Percentiles rank a stretch among this genome's conserved stretches.
phyloP scores from a whole-genome alignment of 805 yeast genomes.

The Kuraishia borneana region DNA sequence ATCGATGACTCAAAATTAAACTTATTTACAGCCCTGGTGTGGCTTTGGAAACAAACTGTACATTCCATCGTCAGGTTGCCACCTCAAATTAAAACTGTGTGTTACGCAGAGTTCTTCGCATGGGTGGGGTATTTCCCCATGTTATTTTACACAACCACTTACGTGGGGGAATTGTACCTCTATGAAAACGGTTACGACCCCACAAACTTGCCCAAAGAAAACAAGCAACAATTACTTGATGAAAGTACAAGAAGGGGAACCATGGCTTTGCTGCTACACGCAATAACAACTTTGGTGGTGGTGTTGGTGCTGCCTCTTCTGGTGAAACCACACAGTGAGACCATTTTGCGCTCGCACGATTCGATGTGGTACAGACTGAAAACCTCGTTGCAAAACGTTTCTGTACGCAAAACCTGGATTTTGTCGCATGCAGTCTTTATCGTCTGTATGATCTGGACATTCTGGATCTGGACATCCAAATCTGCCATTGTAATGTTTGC shows the following conservation, averaged over 20 bases:
- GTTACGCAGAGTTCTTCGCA: conserved; percentile 49
- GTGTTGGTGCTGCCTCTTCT: conserved; percentile 34
- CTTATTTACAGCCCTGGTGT: conserved; percentile 9
- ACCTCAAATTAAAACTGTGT: conserved; percentile 37
- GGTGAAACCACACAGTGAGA: conserved; percentile 9
- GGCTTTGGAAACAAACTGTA: conserved; percentile 21
- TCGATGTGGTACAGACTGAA: conserved; percentile 1
- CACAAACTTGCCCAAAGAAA: conserved; percentile 26
- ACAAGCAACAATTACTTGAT: conserved; percentile 23
- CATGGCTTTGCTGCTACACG: conserved; percentile 35
- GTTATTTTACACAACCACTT: conserved; percentile 54
- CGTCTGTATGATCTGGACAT: conserved; percentile 33
- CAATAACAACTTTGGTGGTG: conserved; percentile 31
- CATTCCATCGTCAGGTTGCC: conserved; percentile 29
- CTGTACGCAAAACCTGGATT: conserved; percentile 37
- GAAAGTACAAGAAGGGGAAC: conserved; percentile 42
- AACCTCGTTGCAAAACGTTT: conserved; percentile 4
- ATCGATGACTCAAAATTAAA: conserved; percentile 15
- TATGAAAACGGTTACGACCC: conserved; percentile 27
- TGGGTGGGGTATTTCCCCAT: conserved; percentile 64
- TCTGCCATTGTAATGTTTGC: conserved; percentile 39
- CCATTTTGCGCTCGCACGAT: neutral
- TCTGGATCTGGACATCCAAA: conserved; percentile 26
- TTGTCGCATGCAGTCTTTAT: conserved; percentile 39
- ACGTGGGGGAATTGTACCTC: conserved; percentile 48